phyloP scores from a whole-genome alignment of 345 rosid genomes.

The Gossypium rotundifolium region DNA sequence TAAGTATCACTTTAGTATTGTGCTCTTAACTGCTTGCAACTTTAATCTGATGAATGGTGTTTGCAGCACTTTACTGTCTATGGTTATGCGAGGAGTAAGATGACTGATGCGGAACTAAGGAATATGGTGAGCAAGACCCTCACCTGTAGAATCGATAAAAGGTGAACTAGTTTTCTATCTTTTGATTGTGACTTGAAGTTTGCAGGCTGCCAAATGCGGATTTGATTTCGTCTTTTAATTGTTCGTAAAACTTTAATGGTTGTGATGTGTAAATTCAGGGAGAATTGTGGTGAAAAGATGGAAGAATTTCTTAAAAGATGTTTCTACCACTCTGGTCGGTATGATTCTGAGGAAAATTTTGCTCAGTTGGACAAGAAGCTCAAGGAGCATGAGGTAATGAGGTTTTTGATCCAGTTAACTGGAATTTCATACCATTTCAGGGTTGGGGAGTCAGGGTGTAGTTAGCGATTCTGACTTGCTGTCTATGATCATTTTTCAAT shows the following conservation, averaged over 20 bases:
- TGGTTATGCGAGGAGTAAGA: conserved; percentile 97
- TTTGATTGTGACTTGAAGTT: conserved; percentile 7
- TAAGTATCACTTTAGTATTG: background rate
- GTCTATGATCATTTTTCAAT: background rate
- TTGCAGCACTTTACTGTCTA: conserved; percentile 83
- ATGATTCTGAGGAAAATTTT: conserved; percentile 78
- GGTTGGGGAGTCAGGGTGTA: background rate
- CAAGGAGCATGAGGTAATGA: conserved; percentile 78
- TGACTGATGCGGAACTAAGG: conserved; percentile 90
- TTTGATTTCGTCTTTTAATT: conserved; percentile 12
- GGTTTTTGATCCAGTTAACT: background rate
- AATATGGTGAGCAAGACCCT: conserved; percentile 93
- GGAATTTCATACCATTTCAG: background rate
- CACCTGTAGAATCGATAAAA: conserved; percentile 93
- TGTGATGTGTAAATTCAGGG: conserved; percentile 42
- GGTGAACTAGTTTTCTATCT: conserved; percentile 32
- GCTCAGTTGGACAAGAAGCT: conserved; percentile 69
- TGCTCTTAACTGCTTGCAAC: too few species aligned
- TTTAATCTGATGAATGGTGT: background rate
- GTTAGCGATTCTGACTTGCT: background rate
- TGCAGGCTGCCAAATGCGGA: too few species aligned
- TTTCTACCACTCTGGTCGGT: conserved; percentile 96
- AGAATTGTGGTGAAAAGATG: conserved; percentile 87
- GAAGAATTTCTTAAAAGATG: conserved; percentile 92
- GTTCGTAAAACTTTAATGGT: background rate